Evolutionary conservation across 2,329 filamentous ascomycete genomes (phyloP), one percentile per base, ranked within the genome.

Genomic region (Fusarium dimerum): DNA sequence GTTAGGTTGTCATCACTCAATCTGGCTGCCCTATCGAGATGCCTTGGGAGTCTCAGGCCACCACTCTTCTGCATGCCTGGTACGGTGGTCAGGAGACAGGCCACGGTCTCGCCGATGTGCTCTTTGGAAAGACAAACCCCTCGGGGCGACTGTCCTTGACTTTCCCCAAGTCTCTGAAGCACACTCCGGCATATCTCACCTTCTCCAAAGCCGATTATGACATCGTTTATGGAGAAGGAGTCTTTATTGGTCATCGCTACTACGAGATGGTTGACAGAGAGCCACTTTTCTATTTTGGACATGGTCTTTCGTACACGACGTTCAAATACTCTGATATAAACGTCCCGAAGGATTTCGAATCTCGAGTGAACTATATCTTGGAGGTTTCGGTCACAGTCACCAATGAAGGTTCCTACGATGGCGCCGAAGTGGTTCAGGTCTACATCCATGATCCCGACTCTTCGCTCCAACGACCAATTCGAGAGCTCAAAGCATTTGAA

Each of bases 221-320:
- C 44, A 84, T 85, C 1, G 70, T 88, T 0, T 91, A 90, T 60
- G 86, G 86, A 16, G 88, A 91, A 68, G 87, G 87, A 47, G 77
- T 91, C 36, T 90, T 87, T 64, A 78, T 91, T 13, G 88, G 88
- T 0, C 90, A 91, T 68, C 76, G 86, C 16, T 88, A 82, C 70
- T 90, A 89, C 63, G 87, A 90, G 39, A 48, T 56, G 58, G 41
- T 60, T 26, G 49, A 61, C 9, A 45, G 75, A 79, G 45, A 61
- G 2, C 78, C 83, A 0, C 75, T 84, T 0, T 89, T 89, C 69
- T 78, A 84, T 40, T 90, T 90, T 61, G 87, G 87, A 1, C 85
- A 88, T 63, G 87, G 87, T 2, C 76, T 90, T 2, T 87, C 85
- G 0, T 90, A 90, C 67, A 88, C 87, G 0, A 80, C 73, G 0